phyloP scores from a whole-genome alignment of 176 grass and related monocot genomes.

The Oryza punctata region DNA sequence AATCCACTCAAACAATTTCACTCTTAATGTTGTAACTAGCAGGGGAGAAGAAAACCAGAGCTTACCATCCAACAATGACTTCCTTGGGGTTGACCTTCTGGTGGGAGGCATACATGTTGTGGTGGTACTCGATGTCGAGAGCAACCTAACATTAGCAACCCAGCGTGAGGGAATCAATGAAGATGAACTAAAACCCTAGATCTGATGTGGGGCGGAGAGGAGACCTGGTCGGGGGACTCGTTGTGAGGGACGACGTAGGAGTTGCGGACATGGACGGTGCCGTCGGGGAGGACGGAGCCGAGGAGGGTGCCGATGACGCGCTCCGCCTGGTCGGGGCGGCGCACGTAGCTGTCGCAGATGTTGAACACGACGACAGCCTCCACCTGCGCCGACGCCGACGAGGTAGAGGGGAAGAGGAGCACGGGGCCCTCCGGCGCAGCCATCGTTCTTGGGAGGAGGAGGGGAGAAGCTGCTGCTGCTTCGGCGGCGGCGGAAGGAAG shows the following conservation, averaged over 20 bases:
- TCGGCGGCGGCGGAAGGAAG: background rate
- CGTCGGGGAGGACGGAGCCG: constrained; percentile 76
- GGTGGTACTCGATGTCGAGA: constrained; percentile 93
- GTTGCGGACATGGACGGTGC: constrained; percentile 92
- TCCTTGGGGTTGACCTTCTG: constrained; percentile 94
- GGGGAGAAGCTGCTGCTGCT: background rate
- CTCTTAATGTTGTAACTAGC: background rate
- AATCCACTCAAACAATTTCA: background rate
- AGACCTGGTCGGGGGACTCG: constrained; percentile 93
- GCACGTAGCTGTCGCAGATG: constrained; percentile 88
- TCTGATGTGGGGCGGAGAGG: background rate
- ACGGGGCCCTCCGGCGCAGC: constrained; percentile 11
- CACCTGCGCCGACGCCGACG: constrained; percentile 45
- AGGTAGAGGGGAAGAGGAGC: constrained; percentile 21
- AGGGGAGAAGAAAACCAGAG: background rate
- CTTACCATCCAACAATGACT: constrained; percentile 90
- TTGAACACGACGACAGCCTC: constrained; percentile 88
- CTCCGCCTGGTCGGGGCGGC: constrained; percentile 85
- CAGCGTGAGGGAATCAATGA: background rate
- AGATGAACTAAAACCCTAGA: background rate
- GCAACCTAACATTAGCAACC: constrained; percentile 55
- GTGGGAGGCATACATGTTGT: constrained; percentile 86
- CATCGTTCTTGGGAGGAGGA: constrained; percentile 13
- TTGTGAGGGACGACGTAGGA: constrained; percentile 89
- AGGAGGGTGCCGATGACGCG: constrained; percentile 98